Conservation (phyloP, 139 green algal genomes). For the Chlorella sp. region DNA sequence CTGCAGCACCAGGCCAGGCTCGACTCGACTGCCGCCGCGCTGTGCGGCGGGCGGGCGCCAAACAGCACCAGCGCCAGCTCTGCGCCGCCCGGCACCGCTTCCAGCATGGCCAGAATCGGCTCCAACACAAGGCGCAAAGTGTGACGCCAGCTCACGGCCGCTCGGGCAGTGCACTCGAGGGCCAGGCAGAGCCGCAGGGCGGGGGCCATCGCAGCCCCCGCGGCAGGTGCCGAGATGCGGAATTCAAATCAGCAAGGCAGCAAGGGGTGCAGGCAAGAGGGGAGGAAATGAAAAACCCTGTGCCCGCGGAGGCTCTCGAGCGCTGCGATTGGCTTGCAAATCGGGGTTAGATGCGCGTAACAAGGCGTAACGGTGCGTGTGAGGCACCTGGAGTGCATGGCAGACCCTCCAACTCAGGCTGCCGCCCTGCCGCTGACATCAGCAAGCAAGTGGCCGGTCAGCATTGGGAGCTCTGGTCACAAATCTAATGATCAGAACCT, state of each 20-base stretch:
- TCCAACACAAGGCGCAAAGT: neutral
- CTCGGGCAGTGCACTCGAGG: conserved; percentile 1
- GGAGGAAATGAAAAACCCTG: too few relatives aligned
- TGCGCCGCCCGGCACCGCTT: neutral
- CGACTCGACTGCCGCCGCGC: neutral
- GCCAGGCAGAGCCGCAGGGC: conserved; percentile 13
- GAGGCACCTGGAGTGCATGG: too few relatives aligned
- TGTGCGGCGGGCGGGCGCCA: conserved; percentile 5
- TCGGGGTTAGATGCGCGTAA: too few relatives aligned
- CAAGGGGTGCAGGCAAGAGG: too few relatives aligned
- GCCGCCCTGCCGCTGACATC: too few relatives aligned
- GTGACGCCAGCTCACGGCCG: neutral
- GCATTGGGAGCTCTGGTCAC: too few relatives aligned
- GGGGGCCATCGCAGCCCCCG: neutral
- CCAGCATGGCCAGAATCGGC: neutral
- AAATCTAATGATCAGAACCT: too few relatives aligned
- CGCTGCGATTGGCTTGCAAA: too few relatives aligned
- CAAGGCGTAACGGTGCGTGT: too few relatives aligned
- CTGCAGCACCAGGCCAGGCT: neutral
- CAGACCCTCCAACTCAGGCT: too few relatives aligned
- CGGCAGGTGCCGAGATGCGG: neutral
- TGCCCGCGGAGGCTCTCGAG: too few relatives aligned
- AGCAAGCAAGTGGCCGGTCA: too few relatives aligned
- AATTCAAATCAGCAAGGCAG: neutral
- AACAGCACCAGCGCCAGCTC: conserved; percentile 25